These are phyloP conservation scores for Penicillium verhagenii DNA, from an alignment of 495 filamentous ascomycete species.

Conservation along the genomic window DNA sequence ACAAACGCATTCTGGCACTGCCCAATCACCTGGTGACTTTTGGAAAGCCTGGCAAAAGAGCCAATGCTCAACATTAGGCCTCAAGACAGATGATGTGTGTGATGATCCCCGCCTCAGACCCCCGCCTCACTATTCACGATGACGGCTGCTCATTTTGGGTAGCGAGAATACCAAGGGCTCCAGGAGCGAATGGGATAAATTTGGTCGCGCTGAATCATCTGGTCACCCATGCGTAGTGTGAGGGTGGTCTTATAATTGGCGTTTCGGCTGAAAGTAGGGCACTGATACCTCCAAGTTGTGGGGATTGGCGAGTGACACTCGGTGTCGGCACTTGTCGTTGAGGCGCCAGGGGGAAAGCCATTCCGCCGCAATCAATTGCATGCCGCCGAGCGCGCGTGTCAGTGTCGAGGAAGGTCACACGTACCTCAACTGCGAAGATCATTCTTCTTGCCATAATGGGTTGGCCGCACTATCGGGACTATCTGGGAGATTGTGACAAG, in stretches of 20 bases:
- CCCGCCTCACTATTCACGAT: background rate
- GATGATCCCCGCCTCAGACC: background rate
- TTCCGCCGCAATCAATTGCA: background rate
- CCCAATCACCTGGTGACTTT: background rate
- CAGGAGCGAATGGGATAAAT: background rate
- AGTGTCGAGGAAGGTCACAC: background rate
- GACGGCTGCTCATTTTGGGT: background rate
- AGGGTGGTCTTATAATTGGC: background rate
- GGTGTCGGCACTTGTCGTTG: background rate
- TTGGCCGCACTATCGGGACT: constrained; percentile 1
- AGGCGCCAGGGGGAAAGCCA: background rate
- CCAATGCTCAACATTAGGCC: background rate
- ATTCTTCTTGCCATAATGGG: background rate
- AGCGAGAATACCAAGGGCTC: background rate
- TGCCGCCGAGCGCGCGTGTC: background rate
- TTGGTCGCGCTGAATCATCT: background rate
- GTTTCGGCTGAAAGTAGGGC: background rate
- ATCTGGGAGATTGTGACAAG: background rate
- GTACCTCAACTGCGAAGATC: background rate
- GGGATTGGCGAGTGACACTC: background rate
- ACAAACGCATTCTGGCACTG: background rate
- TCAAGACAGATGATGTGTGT: background rate
- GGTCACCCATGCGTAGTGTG: background rate
- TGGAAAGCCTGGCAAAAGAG: background rate
- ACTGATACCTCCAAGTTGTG: background rate